Conservation (phyloP, 257 asterid genomes). For the Ocimum tenuiflorum region DNA sequence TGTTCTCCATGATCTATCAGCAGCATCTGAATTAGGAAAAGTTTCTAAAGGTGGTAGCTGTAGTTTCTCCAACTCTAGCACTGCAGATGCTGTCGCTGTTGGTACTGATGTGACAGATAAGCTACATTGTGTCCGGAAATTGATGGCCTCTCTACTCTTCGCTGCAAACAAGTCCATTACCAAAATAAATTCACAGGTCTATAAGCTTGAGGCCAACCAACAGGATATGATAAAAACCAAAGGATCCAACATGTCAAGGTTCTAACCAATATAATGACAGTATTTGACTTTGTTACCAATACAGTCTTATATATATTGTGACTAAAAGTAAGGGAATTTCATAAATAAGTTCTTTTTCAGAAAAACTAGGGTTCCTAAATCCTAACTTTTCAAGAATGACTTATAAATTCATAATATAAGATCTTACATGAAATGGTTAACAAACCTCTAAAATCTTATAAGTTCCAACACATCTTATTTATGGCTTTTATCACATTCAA, state of each 20-base stretch:
- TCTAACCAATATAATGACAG: neutral
- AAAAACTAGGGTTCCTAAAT: neutral
- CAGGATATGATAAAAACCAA: neutral
- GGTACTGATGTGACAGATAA: conserved; percentile 54
- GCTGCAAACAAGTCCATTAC: conserved; percentile 50
- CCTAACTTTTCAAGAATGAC: no score
- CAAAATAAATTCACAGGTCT: conserved; percentile 16
- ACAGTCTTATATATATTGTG: neutral
- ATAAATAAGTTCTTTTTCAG: neutral
- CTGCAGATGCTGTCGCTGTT: conserved; percentile 40
- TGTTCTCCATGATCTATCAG: conserved; percentile 52
- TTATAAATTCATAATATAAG: neutral
- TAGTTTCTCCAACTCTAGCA: conserved; percentile 64
- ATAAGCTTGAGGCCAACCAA: conserved; percentile 1
- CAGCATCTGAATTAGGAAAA: conserved; percentile 40
- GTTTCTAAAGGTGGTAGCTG: conserved; percentile 51
- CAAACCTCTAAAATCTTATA: neutral
- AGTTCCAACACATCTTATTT: neutral
- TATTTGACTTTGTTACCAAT: neutral
- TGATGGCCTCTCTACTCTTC: conserved; percentile 47
- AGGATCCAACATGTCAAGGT: neutral
- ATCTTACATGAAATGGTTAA: neutral
- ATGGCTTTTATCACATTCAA: neutral
- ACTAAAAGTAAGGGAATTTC: neutral
- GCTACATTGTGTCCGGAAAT: conserved; percentile 59